phyloP scores from a whole-genome alignment of 2,329 filamentous ascomycete species.

The Pseudogymnoascus sp. region DNA sequence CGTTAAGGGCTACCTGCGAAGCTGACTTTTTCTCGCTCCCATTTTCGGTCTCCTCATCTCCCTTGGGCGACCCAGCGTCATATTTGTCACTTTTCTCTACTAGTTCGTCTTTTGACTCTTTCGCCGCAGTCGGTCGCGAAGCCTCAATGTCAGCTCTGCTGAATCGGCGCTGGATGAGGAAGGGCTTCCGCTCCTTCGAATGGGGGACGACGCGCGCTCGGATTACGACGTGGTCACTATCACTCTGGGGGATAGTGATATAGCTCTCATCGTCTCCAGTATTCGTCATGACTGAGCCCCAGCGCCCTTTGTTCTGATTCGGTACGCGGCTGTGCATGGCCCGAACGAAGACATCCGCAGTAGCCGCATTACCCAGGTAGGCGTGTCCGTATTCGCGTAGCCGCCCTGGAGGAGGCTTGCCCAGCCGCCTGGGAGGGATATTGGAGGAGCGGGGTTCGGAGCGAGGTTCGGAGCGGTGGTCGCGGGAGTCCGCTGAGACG shows the following conservation, averaged over 20 bases:
- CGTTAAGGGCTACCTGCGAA: slow-evolving; percentile 5
- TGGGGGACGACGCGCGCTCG: slow-evolving; percentile 37
- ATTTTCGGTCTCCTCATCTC: not conserved
- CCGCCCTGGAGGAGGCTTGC: slow-evolving; percentile 25
- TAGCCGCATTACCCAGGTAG: slow-evolving; percentile 33
- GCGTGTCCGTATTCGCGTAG: slow-evolving; percentile 35
- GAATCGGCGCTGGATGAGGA: slow-evolving; percentile 42
- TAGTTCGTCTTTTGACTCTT: not conserved
- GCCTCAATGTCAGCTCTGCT: slow-evolving; percentile 33
- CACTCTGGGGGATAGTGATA: not conserved
- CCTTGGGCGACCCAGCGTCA: not conserved
- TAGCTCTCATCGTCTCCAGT: not conserved
- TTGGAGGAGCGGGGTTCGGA: not conserved
- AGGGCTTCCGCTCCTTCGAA: slow-evolving; percentile 33
- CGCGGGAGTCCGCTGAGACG: not conserved
- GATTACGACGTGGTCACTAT: slow-evolving; percentile 27
- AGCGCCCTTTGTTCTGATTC: slow-evolving; percentile 13
- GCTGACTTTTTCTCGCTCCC: not conserved
- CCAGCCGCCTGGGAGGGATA: slow-evolving; percentile 19
- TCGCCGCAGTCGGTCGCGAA: not conserved
- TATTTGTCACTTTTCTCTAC: not conserved
- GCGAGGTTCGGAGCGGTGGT: not conserved
- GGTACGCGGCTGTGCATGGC: slow-evolving; percentile 33
- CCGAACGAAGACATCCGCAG: slow-evolving; percentile 38
- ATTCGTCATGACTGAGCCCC: not conserved